Conservation (phyloP, 2,329 filamentous ascomycete species). For the Chrysoporthe cubensis region DNA sequence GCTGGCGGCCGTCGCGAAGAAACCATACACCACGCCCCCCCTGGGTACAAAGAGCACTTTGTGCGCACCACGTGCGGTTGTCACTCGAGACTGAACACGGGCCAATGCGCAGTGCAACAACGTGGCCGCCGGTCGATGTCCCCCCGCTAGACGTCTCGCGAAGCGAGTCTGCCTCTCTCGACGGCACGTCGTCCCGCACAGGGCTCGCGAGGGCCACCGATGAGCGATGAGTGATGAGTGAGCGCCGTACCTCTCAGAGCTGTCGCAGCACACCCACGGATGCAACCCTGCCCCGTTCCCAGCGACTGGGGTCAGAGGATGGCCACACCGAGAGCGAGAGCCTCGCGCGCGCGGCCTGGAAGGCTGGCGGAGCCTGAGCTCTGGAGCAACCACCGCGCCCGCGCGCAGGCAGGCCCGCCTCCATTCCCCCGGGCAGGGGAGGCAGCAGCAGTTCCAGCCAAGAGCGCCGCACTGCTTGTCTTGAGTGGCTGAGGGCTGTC, state of each 20-base stretch:
- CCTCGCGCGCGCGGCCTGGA: not conserved
- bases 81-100: too few species aligned
- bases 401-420: not conserved
- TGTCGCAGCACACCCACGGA: conserved; percentile 12
- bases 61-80: not conserved
- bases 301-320: conserved; percentile 4
- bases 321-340: conserved; percentile 7
- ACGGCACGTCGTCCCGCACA: not conserved
- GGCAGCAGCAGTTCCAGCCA: not conserved
- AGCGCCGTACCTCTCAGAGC: not conserved
- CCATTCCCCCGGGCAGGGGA: not conserved
- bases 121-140: too few species aligned
- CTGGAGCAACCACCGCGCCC: not conserved
- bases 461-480: not conserved
- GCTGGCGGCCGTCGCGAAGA: conserved; percentile 16
- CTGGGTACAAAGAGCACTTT: not conserved
- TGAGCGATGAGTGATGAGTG: not conserved
- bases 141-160: too few species aligned
- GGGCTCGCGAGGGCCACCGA: not conserved
- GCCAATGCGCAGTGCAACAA: too few species aligned
- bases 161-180: not conserved
- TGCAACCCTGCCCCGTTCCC: conserved; percentile 6
- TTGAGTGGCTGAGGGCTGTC: not conserved
- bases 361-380: conserved; percentile 2
- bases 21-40: not conserved